A percentile compares a stretch with the other conserved stretches of the same genome.
phyloP scores from a whole-genome alignment of 208 protist species.

The Trypanosoma scelopori region DNA sequence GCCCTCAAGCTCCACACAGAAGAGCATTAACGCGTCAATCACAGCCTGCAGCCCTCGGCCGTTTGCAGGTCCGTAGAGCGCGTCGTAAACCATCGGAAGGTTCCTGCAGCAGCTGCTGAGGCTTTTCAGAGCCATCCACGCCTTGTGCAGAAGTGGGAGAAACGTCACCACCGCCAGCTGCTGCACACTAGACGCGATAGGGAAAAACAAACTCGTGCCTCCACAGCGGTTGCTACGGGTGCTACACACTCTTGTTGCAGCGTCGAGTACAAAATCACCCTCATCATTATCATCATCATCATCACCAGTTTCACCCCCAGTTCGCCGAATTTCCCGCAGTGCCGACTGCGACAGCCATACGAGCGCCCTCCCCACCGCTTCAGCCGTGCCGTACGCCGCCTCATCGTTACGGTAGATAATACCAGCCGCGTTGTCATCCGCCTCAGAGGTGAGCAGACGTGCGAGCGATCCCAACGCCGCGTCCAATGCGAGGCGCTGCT shows the following conservation, averaged over 20 bases:
- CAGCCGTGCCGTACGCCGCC: slow-evolving; percentile 44
- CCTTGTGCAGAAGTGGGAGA: slow-evolving; percentile 77
- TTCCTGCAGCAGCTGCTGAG: slow-evolving; percentile 51
- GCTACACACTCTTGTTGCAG: neutral
- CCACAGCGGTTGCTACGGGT: slow-evolving; percentile 9
- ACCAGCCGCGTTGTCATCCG: slow-evolving; percentile 50
- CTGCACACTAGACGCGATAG: slow-evolving; percentile 36
- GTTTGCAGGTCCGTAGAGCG: slow-evolving; percentile 37
- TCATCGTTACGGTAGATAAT: slow-evolving; percentile 62
- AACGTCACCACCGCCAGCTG: slow-evolving; percentile 57
- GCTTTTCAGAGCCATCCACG: slow-evolving; percentile 60
- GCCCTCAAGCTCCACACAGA: slow-evolving; percentile 58
- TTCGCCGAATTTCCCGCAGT: slow-evolving; percentile 49
- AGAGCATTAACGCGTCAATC: slow-evolving; percentile 45
- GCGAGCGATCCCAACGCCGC: slow-evolving; percentile 54
- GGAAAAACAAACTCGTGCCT: slow-evolving; percentile 25
- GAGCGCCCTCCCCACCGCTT: slow-evolving; percentile 49
- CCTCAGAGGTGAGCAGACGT: slow-evolving; percentile 50
- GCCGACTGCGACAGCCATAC: slow-evolving; percentile 39
- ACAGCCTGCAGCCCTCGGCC: slow-evolving; percentile 27
- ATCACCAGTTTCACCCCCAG: slow-evolving; percentile 9
- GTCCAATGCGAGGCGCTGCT: slow-evolving; percentile 44
- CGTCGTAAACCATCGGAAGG: slow-evolving; percentile 67
- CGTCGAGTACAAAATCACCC: slow-evolving; percentile 35
- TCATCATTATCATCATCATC: slow-evolving; percentile 27